Conservation (phyloP, 2,329 filamentous ascomycete genomes). For the Stagonosporopsis chrysanthemi region DNA sequence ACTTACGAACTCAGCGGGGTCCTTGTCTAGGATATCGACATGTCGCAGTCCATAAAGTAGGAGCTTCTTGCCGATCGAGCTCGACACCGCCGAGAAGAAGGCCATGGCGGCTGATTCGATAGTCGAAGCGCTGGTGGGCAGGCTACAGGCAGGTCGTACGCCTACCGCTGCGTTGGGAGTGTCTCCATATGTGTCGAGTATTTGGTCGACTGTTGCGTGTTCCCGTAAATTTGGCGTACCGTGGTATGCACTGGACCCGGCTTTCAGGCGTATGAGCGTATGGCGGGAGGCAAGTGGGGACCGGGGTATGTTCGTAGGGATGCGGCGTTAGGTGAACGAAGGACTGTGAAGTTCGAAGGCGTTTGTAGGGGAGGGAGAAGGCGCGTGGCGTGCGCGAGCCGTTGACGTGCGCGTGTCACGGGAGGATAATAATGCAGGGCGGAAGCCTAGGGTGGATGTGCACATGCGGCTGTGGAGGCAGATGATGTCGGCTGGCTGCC, state of each 20-base stretch:
- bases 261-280: background rate
- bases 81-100: constrained; percentile 69
- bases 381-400: constrained; percentile 32
- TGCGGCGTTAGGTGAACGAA: constrained; percentile 3
- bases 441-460: constrained; percentile 22
- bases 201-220: constrained; percentile 4
- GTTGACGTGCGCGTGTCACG: constrained; percentile 34
- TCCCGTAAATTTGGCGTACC: constrained; percentile 14
- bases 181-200: constrained; percentile 38
- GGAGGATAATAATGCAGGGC: constrained; percentile 27
- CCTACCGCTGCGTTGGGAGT: constrained; percentile 37
- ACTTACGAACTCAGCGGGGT: constrained; percentile 86
- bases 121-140: constrained; percentile 20
- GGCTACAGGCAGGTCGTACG: constrained; percentile 33
- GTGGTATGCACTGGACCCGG: constrained; percentile 22
- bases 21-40: constrained; percentile 86
- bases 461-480: constrained; percentile 26
- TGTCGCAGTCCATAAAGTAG: constrained; percentile 84
- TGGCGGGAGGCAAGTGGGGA: constrained; percentile 10
- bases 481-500: constrained; percentile 22
- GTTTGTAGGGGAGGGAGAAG: constrained; percentile 4
- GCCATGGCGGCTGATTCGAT: constrained; percentile 63
- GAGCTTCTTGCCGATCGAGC: constrained; percentile 83
- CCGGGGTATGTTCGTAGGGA: constrained; percentile 1
- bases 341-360: constrained; percentile 3